Base-by-base conservation (phyloP, 805 yeast species). In the Sungouiozyma ichnusensis region DNA sequence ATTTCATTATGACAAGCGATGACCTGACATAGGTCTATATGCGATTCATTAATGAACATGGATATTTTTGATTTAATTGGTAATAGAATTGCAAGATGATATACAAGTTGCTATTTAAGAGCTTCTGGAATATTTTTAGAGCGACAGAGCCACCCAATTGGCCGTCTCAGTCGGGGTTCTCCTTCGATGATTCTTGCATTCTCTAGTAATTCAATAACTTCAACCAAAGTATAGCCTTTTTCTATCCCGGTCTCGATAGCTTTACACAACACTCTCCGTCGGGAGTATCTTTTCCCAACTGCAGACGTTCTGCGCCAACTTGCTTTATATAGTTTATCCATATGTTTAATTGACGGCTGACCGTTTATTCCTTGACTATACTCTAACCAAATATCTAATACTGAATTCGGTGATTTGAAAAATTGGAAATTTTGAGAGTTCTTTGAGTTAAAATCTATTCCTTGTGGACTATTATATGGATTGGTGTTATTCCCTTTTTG, bases 221-320 rank as follows among this genome's bases (percentile, higher is more conserved):
- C 55, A 2, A 67, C 66, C 35, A 72, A 60, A 14, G 66, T 48
- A 46, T 62, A 68, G 0, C 79, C 78, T 48, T 66, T 65, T 3
- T 52, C 48, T 39, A 67, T 49, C 1, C 79, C 81, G 7, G 49
- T 60, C 50, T 75, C 79, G 40, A 76, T 73, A 4, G 79, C 79
- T 46, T 67, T 70, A 56, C 74, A 76, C 18, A 76, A 65, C 29
- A 71, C 71, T 51, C 72, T 73, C 33, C 81, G 60, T 46, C 81
- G 55, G 37, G 72, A 65, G 51, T 71, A 76, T 36, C 77, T 69
- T 46, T 76, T 69, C 41, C 71, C 69, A 24, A 72, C 72, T 0
- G 79, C 77, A 8, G 72, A 66, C 38, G 66, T 77, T 39, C 73
- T 62, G 53, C 81, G 65, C 81, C 81, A 76, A 31, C 71, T 69